Base-by-base conservation (phyloP, 495 filamentous ascomycete genomes). In the Glonium stellatum region DNA sequence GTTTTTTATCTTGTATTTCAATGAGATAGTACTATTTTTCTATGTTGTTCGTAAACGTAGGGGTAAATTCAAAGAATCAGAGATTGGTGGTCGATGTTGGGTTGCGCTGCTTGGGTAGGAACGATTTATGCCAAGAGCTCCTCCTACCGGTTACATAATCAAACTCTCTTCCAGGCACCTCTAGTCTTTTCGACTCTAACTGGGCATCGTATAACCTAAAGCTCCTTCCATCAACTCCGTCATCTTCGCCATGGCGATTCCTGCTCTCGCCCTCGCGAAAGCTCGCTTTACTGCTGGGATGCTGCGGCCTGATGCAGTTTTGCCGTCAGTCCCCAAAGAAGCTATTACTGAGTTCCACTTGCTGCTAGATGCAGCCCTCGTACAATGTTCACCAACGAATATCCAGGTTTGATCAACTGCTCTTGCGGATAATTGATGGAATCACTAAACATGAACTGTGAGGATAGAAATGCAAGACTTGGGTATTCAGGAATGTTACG, bases 401-500 rank as follows among this genome's bases (percentile, higher is more conserved):
- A 87, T 96, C 80, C 91, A 96, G 91, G 91, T 96, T 90, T 92
- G 90, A 89, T 64, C 68, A 63, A 70, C 69, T 70, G 65, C 70
- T 64, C 71, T 71, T 66, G 60, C 58, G 55, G 61, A 36, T 73
- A 76, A 73, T 76, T 72, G 75, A 69, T 69, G 69, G 71, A 78
- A 76, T 73, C 74, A 76, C 82, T 86, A 83, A 83, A 84, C 64
- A 65, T 65, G 54, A 54, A 37, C 44, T 34, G 46, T 62, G 66
- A 55, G 39, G 65, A 18, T 80, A 96, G 91, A 87, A 81, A 76
- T 91, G 88, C 79, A 96, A 92, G 81, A 77, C 80, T 72, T 95
- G 89, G 90, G 82, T 92, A 59, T 77, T 92, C 58, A 81, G 89
- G 76, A 78, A 90, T 62, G 77, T 44, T 44, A 44, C 83, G 60